Percentiles rank a stretch among this genome's conserved stretches.
These are phyloP conservation scores for Haematococcus sp. DNA, from an alignment of 139 green algal species.

Conservation along the genomic window DNA sequence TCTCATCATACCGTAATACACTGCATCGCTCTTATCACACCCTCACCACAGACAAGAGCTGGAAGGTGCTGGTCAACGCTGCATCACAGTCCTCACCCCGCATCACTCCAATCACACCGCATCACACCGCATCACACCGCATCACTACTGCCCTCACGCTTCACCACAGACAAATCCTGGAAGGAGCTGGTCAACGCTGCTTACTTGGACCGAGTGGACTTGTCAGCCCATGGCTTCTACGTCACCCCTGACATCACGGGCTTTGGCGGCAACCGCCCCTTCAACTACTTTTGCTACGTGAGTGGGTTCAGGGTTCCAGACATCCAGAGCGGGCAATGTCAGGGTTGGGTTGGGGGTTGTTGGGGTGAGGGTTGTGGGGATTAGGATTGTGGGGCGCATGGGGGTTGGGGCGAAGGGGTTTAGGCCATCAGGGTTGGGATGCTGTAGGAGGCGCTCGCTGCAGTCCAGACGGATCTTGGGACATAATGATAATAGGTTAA, in stretches of 20 bases:
- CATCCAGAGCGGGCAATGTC: not conserved
- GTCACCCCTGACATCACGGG: slow-evolving; percentile 85
- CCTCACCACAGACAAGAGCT: too few relatives aligned
- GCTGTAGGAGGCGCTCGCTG: too few relatives aligned
- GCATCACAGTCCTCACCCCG: too few relatives aligned
- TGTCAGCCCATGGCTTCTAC: slow-evolving; percentile 95
- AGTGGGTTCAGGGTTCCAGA: too few relatives aligned
- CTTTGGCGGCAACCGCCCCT: slow-evolving; percentile 74
- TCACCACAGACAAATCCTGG: slow-evolving; percentile 29
- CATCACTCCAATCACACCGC: too few relatives aligned
- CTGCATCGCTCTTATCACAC: too few relatives aligned
- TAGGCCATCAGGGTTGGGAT: too few relatives aligned
- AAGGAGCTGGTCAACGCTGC: slow-evolving; percentile 72
- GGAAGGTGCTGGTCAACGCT: slow-evolving; percentile 60
- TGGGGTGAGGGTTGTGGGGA: not conserved
- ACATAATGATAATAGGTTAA: too few relatives aligned
- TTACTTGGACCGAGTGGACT: slow-evolving; percentile 85
- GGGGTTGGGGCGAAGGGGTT: not conserved
- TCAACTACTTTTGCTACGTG: slow-evolving; percentile 86
- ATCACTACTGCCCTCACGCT: not conserved
- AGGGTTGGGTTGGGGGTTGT: not conserved
- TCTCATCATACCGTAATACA: too few relatives aligned
- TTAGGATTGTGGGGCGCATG: not conserved
- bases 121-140: too few relatives aligned
- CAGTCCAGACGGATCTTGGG: too few relatives aligned